Percentiles rank a stretch among this genome's conserved stretches.
These are phyloP conservation scores for Microsporum canis DNA, from an alignment of 2,329 filamentous ascomycete species.

Conservation along the genomic window DNA sequence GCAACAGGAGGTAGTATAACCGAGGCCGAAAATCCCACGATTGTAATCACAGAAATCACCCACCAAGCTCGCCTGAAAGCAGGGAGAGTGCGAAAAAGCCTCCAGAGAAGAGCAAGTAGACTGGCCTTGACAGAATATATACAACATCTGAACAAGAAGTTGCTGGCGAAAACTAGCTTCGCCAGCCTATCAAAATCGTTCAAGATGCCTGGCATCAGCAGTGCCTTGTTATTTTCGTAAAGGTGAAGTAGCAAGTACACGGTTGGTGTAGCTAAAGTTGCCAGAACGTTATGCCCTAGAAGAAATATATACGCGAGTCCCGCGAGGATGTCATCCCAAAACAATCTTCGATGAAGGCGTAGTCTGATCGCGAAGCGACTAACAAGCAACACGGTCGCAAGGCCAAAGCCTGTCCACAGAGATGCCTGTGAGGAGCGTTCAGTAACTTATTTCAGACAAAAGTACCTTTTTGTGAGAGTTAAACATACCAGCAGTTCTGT, in stretches of 20 bases:
- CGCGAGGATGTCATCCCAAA: slow-evolving; percentile 12
- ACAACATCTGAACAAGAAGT: slow-evolving; percentile 6
- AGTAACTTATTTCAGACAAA: neutral
- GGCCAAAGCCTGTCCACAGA: slow-evolving; percentile 9
- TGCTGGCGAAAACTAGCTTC: slow-evolving; percentile 1
- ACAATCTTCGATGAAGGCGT: slow-evolving; percentile 10
- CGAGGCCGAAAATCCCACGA: neutral
- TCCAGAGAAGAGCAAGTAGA: slow-evolving; percentile 10
- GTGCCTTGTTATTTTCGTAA: neutral
- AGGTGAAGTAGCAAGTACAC: slow-evolving; percentile 5
- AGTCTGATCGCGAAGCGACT: slow-evolving; percentile 9
- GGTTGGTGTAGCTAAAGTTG: slow-evolving; percentile 5
- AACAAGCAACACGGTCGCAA: slow-evolving; percentile 8
- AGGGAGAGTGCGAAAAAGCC: slow-evolving; percentile 6
- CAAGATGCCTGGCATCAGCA: neutral
- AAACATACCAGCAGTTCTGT: slow-evolving; percentile 6
- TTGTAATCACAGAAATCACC: neutral
- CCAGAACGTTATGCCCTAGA: slow-evolving; percentile 7
- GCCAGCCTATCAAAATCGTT: neutral
- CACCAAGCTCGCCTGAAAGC: slow-evolving; percentile 7
- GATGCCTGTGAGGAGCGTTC: neutral
- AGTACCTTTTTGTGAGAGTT: neutral
- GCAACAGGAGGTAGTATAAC: slow-evolving; percentile 6
- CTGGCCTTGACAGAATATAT: slow-evolving; percentile 10
- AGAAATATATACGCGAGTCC: slow-evolving; percentile 7